Percentiles rank a stretch among this genome's conserved stretches.
Evolutionary conservation across 2,329 filamentous ascomycete genomes (phyloP).

Genomic region (Ophiobolus disseminans): DNA sequence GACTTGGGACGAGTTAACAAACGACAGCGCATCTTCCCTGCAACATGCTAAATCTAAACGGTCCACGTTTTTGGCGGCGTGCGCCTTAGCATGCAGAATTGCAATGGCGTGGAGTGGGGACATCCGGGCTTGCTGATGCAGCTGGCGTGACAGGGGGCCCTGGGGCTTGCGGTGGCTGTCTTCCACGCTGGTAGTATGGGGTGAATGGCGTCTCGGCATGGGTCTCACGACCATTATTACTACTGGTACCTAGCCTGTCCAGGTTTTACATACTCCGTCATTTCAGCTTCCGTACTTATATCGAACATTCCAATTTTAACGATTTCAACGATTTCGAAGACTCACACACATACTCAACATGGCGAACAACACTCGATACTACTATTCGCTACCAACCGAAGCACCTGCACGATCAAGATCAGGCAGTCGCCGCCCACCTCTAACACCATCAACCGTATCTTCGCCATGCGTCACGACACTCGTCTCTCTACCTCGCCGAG

Average conservation of each 20-base stretch:
- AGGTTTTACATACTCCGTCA: constrained; percentile 14
- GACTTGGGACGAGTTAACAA: constrained; percentile 47
- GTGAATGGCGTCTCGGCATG: constrained; percentile 49
- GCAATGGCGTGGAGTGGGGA: constrained; percentile 40
- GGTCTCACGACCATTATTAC: constrained; percentile 40
- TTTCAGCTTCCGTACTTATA: constrained; percentile 23
- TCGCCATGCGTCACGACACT: constrained; percentile 54
- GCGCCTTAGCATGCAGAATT: constrained; percentile 42
- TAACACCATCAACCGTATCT: constrained; percentile 55
- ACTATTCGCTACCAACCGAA: constrained; percentile 48
- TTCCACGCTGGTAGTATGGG: constrained; percentile 45
- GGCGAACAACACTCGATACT: constrained; percentile 45
- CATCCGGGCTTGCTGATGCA: constrained; percentile 46
- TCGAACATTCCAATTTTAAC: constrained; percentile 20
- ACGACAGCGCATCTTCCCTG: constrained; percentile 50
- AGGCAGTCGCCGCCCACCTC: constrained; percentile 51
- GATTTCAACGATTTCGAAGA: constrained; percentile 6
- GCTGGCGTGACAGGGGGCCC: constrained; percentile 38
- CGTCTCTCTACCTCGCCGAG: constrained; percentile 49
- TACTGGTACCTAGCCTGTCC: constrained; percentile 30
- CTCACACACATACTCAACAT: constrained; percentile 33
- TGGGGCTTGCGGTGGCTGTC: constrained; percentile 40
- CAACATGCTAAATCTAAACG: constrained; percentile 39
- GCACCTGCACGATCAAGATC: constrained; percentile 43
- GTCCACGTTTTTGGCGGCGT: constrained; percentile 48